A percentile compares a stretch with the other conserved stretches of the same genome.
These are phyloP conservation scores for Podaxis carcinomalis DNA, from an alignment of 768 basidiomycete species.

Conservation along the genomic window DNA sequence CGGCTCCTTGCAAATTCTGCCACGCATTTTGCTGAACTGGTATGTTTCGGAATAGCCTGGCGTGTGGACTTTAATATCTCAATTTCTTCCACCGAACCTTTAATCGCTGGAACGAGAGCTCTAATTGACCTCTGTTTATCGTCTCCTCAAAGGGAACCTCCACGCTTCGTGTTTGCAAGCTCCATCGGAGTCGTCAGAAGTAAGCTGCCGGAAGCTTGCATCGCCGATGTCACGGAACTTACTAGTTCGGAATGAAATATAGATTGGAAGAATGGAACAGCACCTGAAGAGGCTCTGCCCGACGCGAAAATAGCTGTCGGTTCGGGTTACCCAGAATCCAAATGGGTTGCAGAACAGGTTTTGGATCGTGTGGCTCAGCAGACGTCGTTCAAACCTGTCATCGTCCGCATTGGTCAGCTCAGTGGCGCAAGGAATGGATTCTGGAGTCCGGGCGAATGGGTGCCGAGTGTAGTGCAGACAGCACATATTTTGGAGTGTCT, in stretches of 20 bases:
- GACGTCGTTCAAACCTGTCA: slow-evolving; percentile 24
- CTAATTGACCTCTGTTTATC: slow-evolving; percentile 33
- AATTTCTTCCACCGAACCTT: slow-evolving; percentile 39
- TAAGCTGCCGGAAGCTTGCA: slow-evolving; percentile 1
- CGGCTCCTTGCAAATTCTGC: neutral
- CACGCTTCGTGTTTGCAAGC: slow-evolving; percentile 36
- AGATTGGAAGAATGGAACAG: slow-evolving; percentile 13
- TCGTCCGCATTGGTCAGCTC: slow-evolving; percentile 41
- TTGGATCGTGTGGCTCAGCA: slow-evolving; percentile 22
- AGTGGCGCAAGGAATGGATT: slow-evolving; percentile 36
- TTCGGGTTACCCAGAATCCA: slow-evolving; percentile 35
- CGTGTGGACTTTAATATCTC: slow-evolving; percentile 42
- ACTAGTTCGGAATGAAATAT: neutral
- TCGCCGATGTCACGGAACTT: neutral
- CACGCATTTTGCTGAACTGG: neutral
- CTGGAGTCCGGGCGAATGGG: slow-evolving; percentile 43
- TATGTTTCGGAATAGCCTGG: slow-evolving; percentile 28
- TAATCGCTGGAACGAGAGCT: slow-evolving; percentile 35
- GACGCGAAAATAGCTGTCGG: slow-evolving; percentile 25
- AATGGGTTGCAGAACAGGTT: slow-evolving; percentile 37
- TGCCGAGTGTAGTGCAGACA: slow-evolving; percentile 33
- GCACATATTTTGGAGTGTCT: slow-evolving; percentile 24
- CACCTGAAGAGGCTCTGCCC: slow-evolving; percentile 21
- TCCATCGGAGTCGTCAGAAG: slow-evolving; percentile 24
- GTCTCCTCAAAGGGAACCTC: slow-evolving; percentile 20